These are phyloP conservation scores for Candida nanaspora DNA, from an alignment of 805 yeast genomes.

Conservation along the genomic window DNA sequence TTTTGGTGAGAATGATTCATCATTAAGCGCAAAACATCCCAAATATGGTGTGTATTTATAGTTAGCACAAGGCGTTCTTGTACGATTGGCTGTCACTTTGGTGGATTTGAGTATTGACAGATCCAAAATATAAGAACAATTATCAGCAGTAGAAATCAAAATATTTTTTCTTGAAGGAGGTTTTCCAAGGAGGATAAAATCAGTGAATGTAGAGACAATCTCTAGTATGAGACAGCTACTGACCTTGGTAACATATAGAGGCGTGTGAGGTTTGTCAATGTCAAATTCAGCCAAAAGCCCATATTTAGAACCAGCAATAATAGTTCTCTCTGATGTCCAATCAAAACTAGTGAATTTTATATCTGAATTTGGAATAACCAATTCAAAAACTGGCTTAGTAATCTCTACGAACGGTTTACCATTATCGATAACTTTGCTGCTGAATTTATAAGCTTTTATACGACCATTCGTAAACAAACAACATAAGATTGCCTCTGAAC, in stretches of 20 bases:
- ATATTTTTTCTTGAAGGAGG: constrained; percentile 4
- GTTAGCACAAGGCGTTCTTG: neutral
- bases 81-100: neutral
- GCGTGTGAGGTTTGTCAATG: constrained; percentile 10
- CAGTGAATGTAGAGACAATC: constrained; percentile 15
- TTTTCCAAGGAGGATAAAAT: constrained; percentile 3
- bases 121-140: constrained; percentile 12
- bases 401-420: neutral
- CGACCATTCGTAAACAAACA: constrained; percentile 23
- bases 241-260: constrained; percentile 17
- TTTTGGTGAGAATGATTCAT: neutral
- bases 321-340: constrained; percentile 19
- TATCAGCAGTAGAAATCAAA: constrained; percentile 12
- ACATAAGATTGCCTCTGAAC: constrained; percentile 14
- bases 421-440: constrained; percentile 5
- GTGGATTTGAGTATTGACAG: constrained; percentile 1
- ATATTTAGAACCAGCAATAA: constrained; percentile 18
- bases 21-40: neutral
- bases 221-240: constrained; percentile 15
- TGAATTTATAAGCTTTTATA: constrained; percentile 16
- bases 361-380: neutral
- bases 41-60: neutral
- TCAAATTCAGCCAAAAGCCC: constrained; percentile 23
- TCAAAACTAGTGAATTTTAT: constrained; percentile 16
- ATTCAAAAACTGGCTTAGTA: neutral